Percentiles rank a stretch among this genome's conserved stretches.
Evolutionary conservation across 2,329 filamentous ascomycete genomes (phyloP).

Genomic region (Talaromyces sp.): DNA sequence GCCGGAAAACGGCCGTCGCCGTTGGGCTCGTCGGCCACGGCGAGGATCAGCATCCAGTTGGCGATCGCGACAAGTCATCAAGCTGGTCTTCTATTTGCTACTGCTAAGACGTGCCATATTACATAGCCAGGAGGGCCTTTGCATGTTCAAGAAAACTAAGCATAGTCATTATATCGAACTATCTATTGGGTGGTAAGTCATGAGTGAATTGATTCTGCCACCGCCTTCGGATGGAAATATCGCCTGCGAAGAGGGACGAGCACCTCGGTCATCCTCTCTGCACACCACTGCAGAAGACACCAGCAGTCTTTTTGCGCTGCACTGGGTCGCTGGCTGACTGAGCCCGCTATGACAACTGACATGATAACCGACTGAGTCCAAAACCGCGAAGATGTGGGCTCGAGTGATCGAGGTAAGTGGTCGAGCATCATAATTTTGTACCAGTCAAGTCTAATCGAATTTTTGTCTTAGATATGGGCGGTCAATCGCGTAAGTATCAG

Average conservation of each 20-base stretch:
- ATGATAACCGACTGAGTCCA: slow-evolving; percentile 5
- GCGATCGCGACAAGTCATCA: not conserved
- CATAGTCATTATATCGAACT: too few species aligned
- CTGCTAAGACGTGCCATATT: too few species aligned
- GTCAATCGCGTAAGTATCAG: slow-evolving; percentile 28
- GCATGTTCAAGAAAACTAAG: not conserved
- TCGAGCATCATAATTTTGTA: not conserved
- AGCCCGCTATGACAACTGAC: not conserved
- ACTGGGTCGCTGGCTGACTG: not conserved
- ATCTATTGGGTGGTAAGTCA: not conserved
- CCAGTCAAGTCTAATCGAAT: not conserved
- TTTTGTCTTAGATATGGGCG: slow-evolving; percentile 27
- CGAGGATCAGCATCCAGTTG: not conserved
- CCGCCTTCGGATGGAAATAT: not conserved
- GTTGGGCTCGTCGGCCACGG: not conserved
- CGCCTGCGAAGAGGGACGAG: not conserved
- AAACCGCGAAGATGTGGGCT: slow-evolving; percentile 15
- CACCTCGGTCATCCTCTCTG: not conserved
- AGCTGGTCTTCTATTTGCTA: too few species aligned
- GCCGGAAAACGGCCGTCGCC: not conserved
- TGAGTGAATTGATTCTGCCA: not conserved
- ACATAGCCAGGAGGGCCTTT: not conserved
- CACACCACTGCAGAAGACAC: not conserved
- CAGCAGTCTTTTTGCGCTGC: not conserved
- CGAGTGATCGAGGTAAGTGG: slow-evolving; percentile 30